Evolutionary conservation across 192 early-diverging fungal species (phyloP).

Genomic region (Coemansia sp.): DNA sequence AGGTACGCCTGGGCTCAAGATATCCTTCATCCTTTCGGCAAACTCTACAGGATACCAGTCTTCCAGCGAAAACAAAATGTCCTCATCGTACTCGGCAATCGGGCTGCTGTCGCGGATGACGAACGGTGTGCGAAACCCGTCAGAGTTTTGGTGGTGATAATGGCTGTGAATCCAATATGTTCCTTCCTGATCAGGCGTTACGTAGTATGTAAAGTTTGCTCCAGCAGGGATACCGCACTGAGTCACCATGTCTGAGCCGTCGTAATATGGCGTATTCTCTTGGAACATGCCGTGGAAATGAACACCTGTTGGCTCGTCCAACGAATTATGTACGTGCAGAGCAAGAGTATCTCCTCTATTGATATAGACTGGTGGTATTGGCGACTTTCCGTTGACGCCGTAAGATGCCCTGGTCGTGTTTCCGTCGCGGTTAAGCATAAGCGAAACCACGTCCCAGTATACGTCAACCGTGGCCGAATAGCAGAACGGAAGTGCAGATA

Average conservation of each 20-base stretch:
- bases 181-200: conserved; percentile 62
- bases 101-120: conserved; percentile 59
- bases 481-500: neutral
- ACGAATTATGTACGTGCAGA: conserved; percentile 51
- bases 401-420: conserved; percentile 35
- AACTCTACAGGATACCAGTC: conserved; percentile 62
- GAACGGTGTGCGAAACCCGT: conserved; percentile 71
- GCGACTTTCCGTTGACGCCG: conserved; percentile 61
- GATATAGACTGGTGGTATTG: conserved; percentile 43
- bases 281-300: conserved; percentile 76
- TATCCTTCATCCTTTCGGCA: conserved; percentile 32
- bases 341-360: conserved; percentile 21
- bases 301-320: conserved; percentile 57
- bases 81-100: conserved; percentile 63
- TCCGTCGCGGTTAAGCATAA: conserved; percentile 11
- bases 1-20: conserved; percentile 39
- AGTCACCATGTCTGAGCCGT: conserved; percentile 64
- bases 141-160: conserved; percentile 64
- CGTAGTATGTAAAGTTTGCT: conserved; percentile 64
- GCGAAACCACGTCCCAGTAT: conserved; percentile 8
- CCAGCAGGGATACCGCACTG: conserved; percentile 70
- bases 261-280: conserved; percentile 61
- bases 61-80: conserved; percentile 59
- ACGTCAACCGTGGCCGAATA: conserved; percentile 20
- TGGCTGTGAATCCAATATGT: conserved; percentile 81